phyloP scores from a whole-genome alignment of 169 alveolate species.

The Cryptosporidium tyzzeri region DNA sequence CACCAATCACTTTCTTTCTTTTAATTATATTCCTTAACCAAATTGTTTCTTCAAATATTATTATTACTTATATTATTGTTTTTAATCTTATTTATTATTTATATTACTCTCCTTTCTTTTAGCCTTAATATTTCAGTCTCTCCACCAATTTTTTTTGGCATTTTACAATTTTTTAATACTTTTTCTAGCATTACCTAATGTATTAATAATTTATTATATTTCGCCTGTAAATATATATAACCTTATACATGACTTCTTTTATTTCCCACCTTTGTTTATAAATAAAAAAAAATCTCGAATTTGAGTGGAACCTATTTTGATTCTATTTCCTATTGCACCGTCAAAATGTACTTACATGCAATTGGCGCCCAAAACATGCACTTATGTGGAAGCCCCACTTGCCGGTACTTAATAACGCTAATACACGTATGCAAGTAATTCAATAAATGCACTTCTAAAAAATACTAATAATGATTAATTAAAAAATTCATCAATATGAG shows the following conservation, averaged over 20 bases:
- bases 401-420: neutral
- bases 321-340: neutral
- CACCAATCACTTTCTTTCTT: no score
- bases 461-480: neutral
- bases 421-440: neutral
- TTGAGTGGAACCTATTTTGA: neutral
- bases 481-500: no score
- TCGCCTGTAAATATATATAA: neutral
- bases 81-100: neutral
- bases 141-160: neutral
- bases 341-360: neutral
- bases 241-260: neutral
- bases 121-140: neutral
- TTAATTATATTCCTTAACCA: no score
- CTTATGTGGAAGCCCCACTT: neutral
- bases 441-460: neutral
- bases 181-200: neutral
- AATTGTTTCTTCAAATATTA: no score
- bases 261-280: neutral
- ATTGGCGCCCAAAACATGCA: neutral
- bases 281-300: neutral
- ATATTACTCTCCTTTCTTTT: neutral
- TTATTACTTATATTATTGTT: neutral
- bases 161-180: neutral
- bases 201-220: conserved; percentile 4